Conservation (phyloP, 257 asterid species). For the Eustoma russellianum region DNA sequence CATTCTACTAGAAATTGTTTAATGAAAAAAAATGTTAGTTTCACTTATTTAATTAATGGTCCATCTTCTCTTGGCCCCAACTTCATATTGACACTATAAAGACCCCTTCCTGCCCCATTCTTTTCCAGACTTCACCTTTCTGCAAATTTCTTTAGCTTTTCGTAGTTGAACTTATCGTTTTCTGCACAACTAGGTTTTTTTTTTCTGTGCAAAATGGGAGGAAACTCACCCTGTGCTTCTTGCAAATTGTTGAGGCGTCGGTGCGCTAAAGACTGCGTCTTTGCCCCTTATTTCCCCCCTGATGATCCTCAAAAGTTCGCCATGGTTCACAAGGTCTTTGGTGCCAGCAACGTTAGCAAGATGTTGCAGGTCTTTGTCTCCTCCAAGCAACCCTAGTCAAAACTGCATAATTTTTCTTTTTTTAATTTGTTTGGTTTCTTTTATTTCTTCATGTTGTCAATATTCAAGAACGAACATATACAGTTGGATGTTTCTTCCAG, state of each 20-base stretch:
- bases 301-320: constrained; percentile 96
- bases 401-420: background rate
- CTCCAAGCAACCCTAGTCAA: too few species aligned
- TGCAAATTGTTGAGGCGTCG: constrained; percentile 84
- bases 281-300: constrained; percentile 88
- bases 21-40: background rate
- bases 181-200: background rate
- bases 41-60: constrained; percentile 17
- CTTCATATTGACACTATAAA: constrained; percentile 18
- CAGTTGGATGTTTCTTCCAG: too few species aligned
- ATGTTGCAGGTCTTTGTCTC: constrained; percentile 62
- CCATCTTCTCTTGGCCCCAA: constrained; percentile 5
- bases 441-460: background rate
- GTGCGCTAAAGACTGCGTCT: constrained; percentile 79
- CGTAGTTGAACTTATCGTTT: constrained; percentile 4
- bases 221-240: constrained; percentile 88
- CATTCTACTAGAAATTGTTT: constrained; percentile 6
- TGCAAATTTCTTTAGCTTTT: background rate
- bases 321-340: constrained; percentile 92
- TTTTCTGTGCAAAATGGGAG: constrained; percentile 36
- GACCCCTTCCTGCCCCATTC: constrained; percentile 21
- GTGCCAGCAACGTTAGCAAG: constrained; percentile 92
- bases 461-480: background rate
- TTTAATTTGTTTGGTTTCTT: background rate
- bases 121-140: constrained; percentile 16